Conservation (phyloP, 1,284 basidiomycete species). For the Cryptococcus sp. region DNA sequence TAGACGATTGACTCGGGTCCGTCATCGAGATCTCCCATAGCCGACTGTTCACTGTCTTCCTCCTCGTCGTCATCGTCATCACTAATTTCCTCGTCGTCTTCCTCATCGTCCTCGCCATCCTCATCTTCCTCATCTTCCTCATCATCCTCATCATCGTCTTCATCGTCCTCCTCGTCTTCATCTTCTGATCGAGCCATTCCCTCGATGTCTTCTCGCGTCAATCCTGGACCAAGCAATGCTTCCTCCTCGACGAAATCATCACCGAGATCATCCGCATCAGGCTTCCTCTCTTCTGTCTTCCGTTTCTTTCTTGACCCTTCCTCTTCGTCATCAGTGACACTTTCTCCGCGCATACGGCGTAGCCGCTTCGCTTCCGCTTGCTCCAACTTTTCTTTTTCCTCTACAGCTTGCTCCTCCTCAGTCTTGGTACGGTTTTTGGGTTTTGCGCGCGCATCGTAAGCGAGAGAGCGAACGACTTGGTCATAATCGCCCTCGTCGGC, state of each 20-base stretch:
- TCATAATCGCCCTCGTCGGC: constrained; percentile 67
- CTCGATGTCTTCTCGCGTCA: constrained; percentile 50
- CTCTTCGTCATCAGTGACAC: constrained; percentile 65
- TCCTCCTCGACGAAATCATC: constrained; percentile 71
- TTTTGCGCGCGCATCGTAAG: constrained; percentile 89
- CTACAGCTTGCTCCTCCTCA: constrained; percentile 87
- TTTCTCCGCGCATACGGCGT: constrained; percentile 83
- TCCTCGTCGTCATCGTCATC: constrained; percentile 48
- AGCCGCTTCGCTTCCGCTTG: constrained; percentile 78
- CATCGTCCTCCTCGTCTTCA: constrained; percentile 41
- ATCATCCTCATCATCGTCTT: constrained; percentile 24
- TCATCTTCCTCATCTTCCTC: constrained; percentile 40
- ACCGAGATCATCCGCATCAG: constrained; percentile 77
- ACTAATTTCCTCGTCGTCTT: constrained; percentile 37
- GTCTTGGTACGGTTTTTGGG: constrained; percentile 96
- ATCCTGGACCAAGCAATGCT: constrained; percentile 60
- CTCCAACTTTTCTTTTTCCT: constrained; percentile 83
- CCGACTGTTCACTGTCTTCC: constrained; percentile 28
- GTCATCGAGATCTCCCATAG: constrained; percentile 43
- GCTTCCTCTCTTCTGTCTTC: constrained; percentile 59
- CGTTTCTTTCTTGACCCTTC: constrained; percentile 39
- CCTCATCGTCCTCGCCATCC: constrained; percentile 40
- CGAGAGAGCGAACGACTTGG: constrained; percentile 85
- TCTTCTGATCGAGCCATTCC: constrained; percentile 36
- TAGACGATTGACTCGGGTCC: constrained; percentile 43